A percentile compares a stretch with the other conserved stretches of the same genome.
Evolutionary conservation across 2,329 filamentous ascomycete species (phyloP).

Genomic region (Colletotrichum filicis): DNA sequence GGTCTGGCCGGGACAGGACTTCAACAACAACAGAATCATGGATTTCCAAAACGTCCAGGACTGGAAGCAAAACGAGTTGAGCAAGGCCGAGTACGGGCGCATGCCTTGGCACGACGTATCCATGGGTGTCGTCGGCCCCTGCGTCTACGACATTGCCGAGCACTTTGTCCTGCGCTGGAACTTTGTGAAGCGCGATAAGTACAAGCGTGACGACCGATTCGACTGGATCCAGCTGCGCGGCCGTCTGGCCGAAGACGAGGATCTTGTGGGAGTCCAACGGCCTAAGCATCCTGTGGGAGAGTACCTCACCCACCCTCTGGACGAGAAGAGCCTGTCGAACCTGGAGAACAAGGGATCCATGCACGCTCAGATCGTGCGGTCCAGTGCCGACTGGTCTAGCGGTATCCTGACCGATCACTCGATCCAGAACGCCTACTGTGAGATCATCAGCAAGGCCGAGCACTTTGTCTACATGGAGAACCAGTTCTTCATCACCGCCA

Average conservation of each 20-base stretch:
- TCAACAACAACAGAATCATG: conserved; percentile 97
- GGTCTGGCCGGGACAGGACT: conserved; percentile 95
- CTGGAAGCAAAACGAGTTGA: conserved; percentile 93
- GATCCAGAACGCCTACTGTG: conserved; percentile 87
- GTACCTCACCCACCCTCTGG: conserved; percentile 84
- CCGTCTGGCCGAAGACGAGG: conserved; percentile 81
- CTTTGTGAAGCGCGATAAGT: conserved; percentile 96
- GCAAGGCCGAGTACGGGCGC: conserved; percentile 88
- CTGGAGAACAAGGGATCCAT: conserved; percentile 76
- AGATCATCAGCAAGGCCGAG: conserved; percentile 86
- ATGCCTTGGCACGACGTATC: conserved; percentile 99
- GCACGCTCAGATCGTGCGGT: conserved; percentile 87
- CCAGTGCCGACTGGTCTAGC: conserved; percentile 92
- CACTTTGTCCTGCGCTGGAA: conserved; percentile 97
- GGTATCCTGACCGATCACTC: conserved; percentile 87
- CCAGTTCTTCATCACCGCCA: conserved; percentile 98
- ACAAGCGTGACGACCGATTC: conserved; percentile 86
- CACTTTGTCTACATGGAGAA: conserved; percentile 99
- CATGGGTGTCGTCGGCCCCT: conserved; percentile 90
- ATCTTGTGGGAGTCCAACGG: conserved; percentile 87
- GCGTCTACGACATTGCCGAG: conserved; percentile 93
- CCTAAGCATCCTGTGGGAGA: conserved; percentile 90
- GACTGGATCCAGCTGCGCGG: conserved; percentile 88
- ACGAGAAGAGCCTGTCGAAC: conserved; percentile 74
- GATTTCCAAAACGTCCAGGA: conserved; percentile 92